Evolutionary conservation across 768 basidiomycete genomes (phyloP), one percentile per base, ranked within the genome.

Genomic region (Lentinula edodes): DNA sequence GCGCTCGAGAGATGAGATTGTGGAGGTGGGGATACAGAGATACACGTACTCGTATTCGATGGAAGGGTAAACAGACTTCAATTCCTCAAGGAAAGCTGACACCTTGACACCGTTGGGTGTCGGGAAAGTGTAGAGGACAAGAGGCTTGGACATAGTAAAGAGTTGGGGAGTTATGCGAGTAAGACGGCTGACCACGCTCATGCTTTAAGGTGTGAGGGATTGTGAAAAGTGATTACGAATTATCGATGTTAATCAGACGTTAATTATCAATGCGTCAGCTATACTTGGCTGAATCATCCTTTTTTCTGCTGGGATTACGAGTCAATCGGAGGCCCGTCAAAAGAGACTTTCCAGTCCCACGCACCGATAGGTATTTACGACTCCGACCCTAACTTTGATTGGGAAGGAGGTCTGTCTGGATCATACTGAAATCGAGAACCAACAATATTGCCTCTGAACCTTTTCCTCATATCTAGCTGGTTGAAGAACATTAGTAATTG

Each of bases 401-500:
- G 45, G 20, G 58, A 8, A 36, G 43, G 20, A 39, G 58, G 45
- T 36, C 50, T 59, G 23, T 59, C 58, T 6, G 73, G 74, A 39
- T 63, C 65, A 64, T 73, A 80, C 65, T 80, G 76, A 65, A 79
- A 82, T 39, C 81, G 78, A 45, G 82, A 76, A 10, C 86, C 83
- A 43, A 81, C 78, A 50, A 80, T 83, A 66, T 91, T 91, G 23
- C 91, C 90, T 66, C 90, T 74, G 66, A 93, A 90, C 7, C 91
- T 78, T 73, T 90, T 91, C 59, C 91, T 80, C 90, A 93, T 93
- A 69, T 93, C 90, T 67, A 93, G 74, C 90, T 93, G 55, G 32
- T 42, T 0, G 58, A 50, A 15, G 3, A n/a, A 20, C 52, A 28
- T 58, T 52, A 53, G 48, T 43, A 51, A 39, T 32, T 54, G 36